phyloP scores from a whole-genome alignment of 2,329 filamentous ascomycete genomes.

The Graphium sp. region DNA sequence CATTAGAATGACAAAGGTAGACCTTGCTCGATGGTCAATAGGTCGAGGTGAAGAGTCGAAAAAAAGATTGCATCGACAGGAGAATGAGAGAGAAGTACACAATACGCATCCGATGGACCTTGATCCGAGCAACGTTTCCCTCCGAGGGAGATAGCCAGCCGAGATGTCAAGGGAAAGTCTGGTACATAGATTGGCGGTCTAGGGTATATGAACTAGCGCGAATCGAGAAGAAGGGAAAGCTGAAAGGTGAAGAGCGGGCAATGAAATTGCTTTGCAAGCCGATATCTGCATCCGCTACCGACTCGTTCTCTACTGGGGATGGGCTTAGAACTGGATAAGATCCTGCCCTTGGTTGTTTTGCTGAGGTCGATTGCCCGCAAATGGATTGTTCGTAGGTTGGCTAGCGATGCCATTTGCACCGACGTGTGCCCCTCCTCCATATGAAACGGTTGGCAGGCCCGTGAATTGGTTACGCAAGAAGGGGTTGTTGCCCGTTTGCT shows the following conservation, averaged over 20 bases:
- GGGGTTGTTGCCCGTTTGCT: slow-evolving; percentile 75
- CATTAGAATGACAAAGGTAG: too few species aligned
- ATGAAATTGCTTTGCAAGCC: not conserved
- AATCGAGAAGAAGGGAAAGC: slow-evolving; percentile 5
- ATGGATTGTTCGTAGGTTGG: slow-evolving; percentile 41
- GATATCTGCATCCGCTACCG: too few species aligned
- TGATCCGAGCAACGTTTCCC: too few species aligned
- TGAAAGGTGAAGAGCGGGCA: slow-evolving; percentile 5
- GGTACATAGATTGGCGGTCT: too few species aligned
- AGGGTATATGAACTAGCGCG: too few species aligned
- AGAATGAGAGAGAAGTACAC: too few species aligned
- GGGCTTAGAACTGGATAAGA: slow-evolving; percentile 42
- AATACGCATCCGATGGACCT: too few species aligned
- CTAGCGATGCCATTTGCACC: slow-evolving; percentile 32
- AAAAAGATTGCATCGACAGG: too few species aligned
- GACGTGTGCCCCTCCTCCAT: slow-evolving; percentile 28
- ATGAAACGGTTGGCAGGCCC: slow-evolving; percentile 48
- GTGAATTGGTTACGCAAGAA: slow-evolving; percentile 78
- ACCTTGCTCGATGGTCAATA: too few species aligned
- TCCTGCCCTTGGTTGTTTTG: slow-evolving; percentile 35
- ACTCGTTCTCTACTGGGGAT: not conserved
- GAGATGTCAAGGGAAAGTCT: too few species aligned
- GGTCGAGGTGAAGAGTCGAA: too few species aligned
- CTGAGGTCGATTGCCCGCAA: slow-evolving; percentile 29
- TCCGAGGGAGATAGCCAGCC: too few species aligned